These are phyloP conservation scores for Coemansia sp. DNA, from an alignment of 192 early-diverging fungal genomes.

Conservation along the genomic window DNA sequence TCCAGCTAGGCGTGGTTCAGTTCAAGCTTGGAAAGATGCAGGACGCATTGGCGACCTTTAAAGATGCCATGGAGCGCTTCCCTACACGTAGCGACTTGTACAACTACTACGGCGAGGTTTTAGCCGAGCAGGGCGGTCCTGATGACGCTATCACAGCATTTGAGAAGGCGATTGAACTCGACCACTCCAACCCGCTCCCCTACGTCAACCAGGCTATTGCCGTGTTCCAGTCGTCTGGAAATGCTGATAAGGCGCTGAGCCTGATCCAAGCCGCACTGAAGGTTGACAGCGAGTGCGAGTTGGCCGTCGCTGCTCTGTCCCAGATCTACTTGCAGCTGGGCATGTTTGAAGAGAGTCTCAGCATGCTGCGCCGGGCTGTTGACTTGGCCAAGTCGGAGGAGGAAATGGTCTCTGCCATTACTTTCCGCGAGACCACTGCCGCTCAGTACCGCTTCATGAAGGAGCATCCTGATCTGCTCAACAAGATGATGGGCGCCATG, in stretches of 20 bases:
- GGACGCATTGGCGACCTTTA: slow-evolving; percentile 76
- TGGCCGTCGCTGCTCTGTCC: slow-evolving; percentile 79
- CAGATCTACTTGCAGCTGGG: slow-evolving; percentile 86
- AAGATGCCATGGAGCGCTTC: slow-evolving; percentile 78
- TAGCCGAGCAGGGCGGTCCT: slow-evolving; percentile 82
- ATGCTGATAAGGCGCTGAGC: slow-evolving; percentile 72
- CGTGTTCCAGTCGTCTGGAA: slow-evolving; percentile 75
- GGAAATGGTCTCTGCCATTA: slow-evolving; percentile 84
- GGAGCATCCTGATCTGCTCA: slow-evolving; percentile 59
- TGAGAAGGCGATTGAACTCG: slow-evolving; percentile 84
- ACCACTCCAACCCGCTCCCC: slow-evolving; percentile 84
- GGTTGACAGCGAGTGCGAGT: slow-evolving; percentile 95
- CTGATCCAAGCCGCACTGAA: slow-evolving; percentile 80
- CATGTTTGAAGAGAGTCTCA: slow-evolving; percentile 81
- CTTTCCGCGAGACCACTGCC: slow-evolving; percentile 66
- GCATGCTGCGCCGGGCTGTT: slow-evolving; percentile 79
- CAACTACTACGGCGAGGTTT: slow-evolving; percentile 97
- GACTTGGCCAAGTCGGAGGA: slow-evolving; percentile 85
- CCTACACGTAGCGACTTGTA: slow-evolving; percentile 80
- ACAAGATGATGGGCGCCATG: slow-evolving; percentile 57
- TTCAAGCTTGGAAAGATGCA: slow-evolving; percentile 85
- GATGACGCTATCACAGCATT: slow-evolving; percentile 83
- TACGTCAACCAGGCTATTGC: slow-evolving; percentile 95
- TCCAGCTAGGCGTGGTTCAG: slow-evolving; percentile 92
- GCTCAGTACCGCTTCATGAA: slow-evolving; percentile 61